phyloP scores from a whole-genome alignment of 371 early-diverging fungal genomes.

The Rhizopus sp. region DNA sequence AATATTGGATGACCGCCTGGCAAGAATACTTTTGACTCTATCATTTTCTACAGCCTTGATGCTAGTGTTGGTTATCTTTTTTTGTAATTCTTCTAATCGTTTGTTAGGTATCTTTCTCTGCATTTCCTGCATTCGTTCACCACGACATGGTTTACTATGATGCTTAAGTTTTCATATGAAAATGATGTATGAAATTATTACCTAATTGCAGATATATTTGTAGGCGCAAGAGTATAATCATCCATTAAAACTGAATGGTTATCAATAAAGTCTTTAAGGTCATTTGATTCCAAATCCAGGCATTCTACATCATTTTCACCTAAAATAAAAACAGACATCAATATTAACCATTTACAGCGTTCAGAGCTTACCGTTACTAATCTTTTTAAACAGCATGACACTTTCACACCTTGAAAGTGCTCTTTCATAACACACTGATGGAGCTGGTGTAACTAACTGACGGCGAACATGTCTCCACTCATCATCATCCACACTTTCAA shows the following conservation, averaged over 20 bases:
- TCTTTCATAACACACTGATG: conserved; percentile 17
- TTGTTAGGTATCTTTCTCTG: background rate
- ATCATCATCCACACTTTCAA: conserved; percentile 26
- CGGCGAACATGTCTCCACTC: conserved; percentile 18
- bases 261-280: conserved; percentile 19
- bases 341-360: background rate
- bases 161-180: background rate
- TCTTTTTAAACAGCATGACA: conserved; percentile 25
- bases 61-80: background rate
- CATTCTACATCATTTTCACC: conserved; percentile 19
- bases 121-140: too few species aligned
- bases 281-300: conserved; percentile 17
- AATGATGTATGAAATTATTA: background rate
- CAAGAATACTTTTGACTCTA: background rate
- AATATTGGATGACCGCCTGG: background rate
- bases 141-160: too few species aligned
- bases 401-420: conserved; percentile 23
- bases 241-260: conserved; percentile 17
- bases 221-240: conserved; percentile 4
- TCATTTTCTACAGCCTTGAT: background rate
- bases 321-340: background rate
- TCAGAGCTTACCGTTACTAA: conserved; percentile 21
- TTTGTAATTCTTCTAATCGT: background rate
- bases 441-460: conserved; percentile 22
- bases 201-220: background rate